phyloP scores from a whole-genome alignment of 1,284 basidiomycete genomes.

The Austropuccinia psidii region DNA sequence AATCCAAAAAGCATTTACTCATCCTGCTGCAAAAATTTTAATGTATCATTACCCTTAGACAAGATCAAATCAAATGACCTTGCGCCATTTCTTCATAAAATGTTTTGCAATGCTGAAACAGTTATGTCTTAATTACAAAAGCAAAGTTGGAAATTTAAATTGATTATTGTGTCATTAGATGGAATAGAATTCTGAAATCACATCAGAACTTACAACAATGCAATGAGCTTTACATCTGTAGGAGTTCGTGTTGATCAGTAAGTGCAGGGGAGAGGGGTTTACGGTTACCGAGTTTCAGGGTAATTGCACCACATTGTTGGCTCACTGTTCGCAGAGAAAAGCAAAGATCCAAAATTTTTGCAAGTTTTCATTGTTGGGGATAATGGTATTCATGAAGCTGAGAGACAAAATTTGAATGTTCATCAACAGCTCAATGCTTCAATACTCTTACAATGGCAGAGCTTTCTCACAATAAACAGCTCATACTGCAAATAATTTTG shows the following conservation, averaged over 20 bases:
- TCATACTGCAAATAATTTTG: not conserved
- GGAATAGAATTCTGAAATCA: too few relatives aligned
- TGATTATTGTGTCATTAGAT: too few relatives aligned
- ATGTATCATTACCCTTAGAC: too few relatives aligned
- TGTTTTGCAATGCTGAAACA: too few relatives aligned
- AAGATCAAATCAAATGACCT: too few relatives aligned
- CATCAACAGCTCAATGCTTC: not conserved
- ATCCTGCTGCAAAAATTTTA: too few relatives aligned
- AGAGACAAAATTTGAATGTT: too few relatives aligned
- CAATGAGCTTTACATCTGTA: not conserved
- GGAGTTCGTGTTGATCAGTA: not conserved
- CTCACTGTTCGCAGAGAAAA: not conserved
- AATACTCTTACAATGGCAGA: not conserved
- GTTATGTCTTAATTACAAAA: too few relatives aligned
- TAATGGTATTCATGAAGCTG: not conserved
- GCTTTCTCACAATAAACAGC: not conserved
- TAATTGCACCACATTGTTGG: not conserved
- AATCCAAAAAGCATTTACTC: too few relatives aligned
- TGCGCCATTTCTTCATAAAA: too few relatives aligned
- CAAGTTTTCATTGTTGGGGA: not conserved
- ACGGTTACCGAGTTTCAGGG: not conserved
- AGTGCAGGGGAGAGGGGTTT: not conserved
- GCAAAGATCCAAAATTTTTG: not conserved
- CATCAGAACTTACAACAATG: not conserved
- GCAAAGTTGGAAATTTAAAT: too few relatives aligned